Evolutionary conservation across 2,329 filamentous ascomycete genomes (phyloP).

Genomic region (Alternaria brassicicola): DNA sequence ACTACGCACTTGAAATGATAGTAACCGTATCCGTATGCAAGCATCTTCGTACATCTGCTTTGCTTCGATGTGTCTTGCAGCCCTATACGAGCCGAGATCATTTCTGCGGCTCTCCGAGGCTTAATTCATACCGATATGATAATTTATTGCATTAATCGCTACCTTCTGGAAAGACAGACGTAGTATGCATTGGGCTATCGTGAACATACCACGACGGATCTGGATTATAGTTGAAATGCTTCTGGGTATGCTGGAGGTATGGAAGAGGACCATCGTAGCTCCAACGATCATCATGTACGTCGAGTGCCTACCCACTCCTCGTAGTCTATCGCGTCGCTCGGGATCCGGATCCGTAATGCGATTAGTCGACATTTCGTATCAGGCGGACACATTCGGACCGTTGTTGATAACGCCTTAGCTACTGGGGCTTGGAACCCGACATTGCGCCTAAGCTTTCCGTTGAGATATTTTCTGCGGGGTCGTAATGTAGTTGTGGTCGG

Average conservation of each 20-base stretch:
- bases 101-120: no score
- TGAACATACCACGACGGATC: constrained; percentile 32
- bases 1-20: no score
- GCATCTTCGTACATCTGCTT: no score
- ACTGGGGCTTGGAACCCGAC: constrained; percentile 36
- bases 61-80: no score
- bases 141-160: no score
- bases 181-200: constrained; percentile 32
- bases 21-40: no score
- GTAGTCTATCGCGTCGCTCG: constrained; percentile 35
- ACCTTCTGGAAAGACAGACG: no score
- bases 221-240: constrained; percentile 26
- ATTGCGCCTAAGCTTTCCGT: constrained; percentile 34
- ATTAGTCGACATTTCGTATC: neutral
- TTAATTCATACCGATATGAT: no score
- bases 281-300: constrained; percentile 33
- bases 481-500: constrained; percentile 44
- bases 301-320: constrained; percentile 35
- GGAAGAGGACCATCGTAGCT: constrained; percentile 36
- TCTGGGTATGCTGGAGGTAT: constrained; percentile 37
- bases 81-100: no score
- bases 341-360: constrained; percentile 25
- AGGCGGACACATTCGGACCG: neutral
- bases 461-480: constrained; percentile 39
- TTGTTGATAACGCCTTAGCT: constrained; percentile 40